A percentile compares a stretch with the other conserved stretches of the same genome.
Evolutionary conservation across 768 basidiomycete species (phyloP).

Genomic region (Suillus occidentalis): DNA sequence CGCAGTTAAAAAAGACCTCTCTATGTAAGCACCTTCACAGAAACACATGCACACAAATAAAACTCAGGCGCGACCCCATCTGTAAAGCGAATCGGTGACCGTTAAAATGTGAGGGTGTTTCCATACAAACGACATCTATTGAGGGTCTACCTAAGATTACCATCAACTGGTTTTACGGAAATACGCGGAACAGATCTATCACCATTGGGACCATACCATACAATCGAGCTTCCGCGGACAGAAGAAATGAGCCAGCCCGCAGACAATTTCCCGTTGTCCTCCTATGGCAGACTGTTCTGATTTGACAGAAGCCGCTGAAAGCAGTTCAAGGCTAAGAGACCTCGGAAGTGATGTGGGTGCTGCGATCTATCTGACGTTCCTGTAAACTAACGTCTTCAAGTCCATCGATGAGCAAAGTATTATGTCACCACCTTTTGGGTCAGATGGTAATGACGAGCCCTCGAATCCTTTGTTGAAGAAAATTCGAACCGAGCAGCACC

Average conservation of each 20-base stretch:
- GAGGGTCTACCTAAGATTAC: not conserved
- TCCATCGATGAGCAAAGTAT: not conserved
- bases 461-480: not conserved
- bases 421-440: not conserved
- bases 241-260: not conserved
- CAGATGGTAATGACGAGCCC: not conserved
- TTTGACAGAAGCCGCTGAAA: not conserved
- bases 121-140: not conserved
- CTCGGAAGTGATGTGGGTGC: not conserved
- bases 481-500: constrained; percentile 1
- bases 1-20: constrained; percentile 25
- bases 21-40: constrained; percentile 22
- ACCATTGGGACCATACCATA: constrained; percentile 1
- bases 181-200: not conserved
- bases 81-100: not conserved
- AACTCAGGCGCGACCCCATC: not conserved
- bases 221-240: not conserved
- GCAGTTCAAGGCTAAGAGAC: constrained; percentile 1
- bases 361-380: not conserved
- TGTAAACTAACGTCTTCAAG: not conserved
- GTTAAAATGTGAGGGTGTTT: not conserved
- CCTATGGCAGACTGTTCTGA: not conserved
- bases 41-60: not conserved
- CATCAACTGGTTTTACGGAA: not conserved
- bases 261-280: not conserved